Base-by-base conservation (phyloP, 257 asterid genomes). In the Primulina tabacum region DNA sequence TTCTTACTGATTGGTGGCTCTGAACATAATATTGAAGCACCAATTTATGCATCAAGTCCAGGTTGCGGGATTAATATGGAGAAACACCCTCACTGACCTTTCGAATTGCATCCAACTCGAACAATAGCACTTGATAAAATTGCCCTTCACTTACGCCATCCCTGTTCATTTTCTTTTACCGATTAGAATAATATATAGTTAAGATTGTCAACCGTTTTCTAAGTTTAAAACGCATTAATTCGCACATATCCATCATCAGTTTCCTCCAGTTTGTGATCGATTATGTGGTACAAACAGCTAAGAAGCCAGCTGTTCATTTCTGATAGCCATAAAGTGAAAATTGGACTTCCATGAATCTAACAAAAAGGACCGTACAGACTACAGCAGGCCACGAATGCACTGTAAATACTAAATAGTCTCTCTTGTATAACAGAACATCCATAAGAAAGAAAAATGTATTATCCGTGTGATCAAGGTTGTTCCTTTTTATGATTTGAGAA, bases 131-230 rank as follows among this genome's bases (percentile, higher is more conserved):
- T 79, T 93, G 97, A 82, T 93, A 90, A 72, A 89, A 93, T 69
- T 90, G 97, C 69, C 99, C 99, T 86, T 93, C 99, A 53, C 99
- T 93, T 61, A 90, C 99, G 3, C 97, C 99, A 77, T 93, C 99
- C 88, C 99, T 92, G 85, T 67, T 47, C 29, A 75, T 64, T 18
- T 34, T 26, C 59, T 18, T 60, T 43, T 62, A 16, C 67, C 17
- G 64, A 20, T 76, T 24, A 82, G 74, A 69, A 29, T 14, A 71
- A 53, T 10, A 14, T 55, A 56, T 29, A 5, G 11, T 47, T 34
- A 34, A 62, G 53, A 20, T 32, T 62, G 67, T 34, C 29, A 10
- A n/a, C 14, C 18, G 0, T 40, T 17, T 10, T 8, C 50, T 2
- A 40, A 40, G 55, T 14, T 47, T 47, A 2, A 11, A 47, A 3